Base-by-base conservation (phyloP, 164 flowering plant genomes). In the Nelumbo lutea region DNA sequence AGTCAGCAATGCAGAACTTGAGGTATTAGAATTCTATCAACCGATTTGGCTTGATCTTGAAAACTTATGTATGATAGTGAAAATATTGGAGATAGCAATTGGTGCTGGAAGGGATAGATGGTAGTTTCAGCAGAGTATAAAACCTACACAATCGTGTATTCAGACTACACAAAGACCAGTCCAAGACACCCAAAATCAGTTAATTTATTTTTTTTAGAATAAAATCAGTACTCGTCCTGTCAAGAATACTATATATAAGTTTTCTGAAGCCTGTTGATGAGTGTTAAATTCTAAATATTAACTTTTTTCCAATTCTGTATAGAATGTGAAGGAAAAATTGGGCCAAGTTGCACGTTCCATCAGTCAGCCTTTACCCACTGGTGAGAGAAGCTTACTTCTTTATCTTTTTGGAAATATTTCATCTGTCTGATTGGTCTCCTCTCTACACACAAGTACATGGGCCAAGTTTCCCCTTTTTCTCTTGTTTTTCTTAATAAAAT, bases 281-380 rank as follows among this genome's bases (percentile, higher is more conserved):
- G 42, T 44, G 14, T 9, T 39, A 69, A 9, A 15, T 38, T 65
- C 46, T 51, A 46, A 47, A 59, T 4, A 0, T 5, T 15, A 13
- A n/a, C 39, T 55, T 68, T 14, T 1, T 44, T 67, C 27, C 27
- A 27, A 27, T 27, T 27, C 27, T 65, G 5, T 70, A 9, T 84
- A 94, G 98, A 77, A 15, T 74, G 76, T 89, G 66, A 90, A 79
- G 83, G 97, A 90, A 0, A 89, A 89, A 67, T 73, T 90, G 78
- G 65, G 45, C 52, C 94, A 84, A 81, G 96, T 89, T 67, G 85
- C 88, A 73, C 94, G 91, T 57, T 88, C 97, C 40, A 75, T 74
- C 62, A 77, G 78, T 41, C 94, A 70, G 67, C 42, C 76, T 73
- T n/a, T 65, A 59, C 70, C 85, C 9, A 73, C 42, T 57, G 80